phyloP scores from a whole-genome alignment of 805 yeast species.

The Ogataea glucozyma region DNA sequence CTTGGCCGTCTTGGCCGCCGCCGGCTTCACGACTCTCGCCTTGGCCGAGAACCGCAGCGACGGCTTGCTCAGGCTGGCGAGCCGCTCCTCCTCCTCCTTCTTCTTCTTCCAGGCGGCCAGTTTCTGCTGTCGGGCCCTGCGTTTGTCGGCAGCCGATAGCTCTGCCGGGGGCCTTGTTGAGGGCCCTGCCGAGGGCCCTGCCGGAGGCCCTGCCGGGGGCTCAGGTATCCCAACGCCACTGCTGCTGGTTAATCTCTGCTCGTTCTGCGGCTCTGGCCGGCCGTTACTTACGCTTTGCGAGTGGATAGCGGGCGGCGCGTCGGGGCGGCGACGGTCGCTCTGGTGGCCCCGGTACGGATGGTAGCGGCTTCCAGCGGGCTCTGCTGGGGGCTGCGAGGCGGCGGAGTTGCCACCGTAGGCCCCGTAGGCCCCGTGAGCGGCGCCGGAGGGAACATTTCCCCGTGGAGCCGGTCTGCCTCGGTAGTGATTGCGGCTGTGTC shows the following conservation, averaged over 20 bases:
- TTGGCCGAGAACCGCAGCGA: no score
- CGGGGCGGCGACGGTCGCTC: no score
- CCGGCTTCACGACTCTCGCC: slow-evolving; percentile 3
- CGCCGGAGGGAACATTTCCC: no score
- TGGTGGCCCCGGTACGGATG: no score
- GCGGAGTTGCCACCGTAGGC: no score
- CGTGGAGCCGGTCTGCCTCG: no score
- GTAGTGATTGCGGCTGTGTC: no score
- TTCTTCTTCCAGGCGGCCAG: slow-evolving; percentile 62
- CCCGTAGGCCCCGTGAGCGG: no score
- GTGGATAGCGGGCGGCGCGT: background rate
- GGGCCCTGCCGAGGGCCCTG: slow-evolving; percentile 9
- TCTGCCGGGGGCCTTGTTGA: background rate
- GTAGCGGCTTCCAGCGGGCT: no score
- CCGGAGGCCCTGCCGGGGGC: background rate
- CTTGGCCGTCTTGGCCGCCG: background rate
- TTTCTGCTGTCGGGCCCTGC: slow-evolving; percentile 49
- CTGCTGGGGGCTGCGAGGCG: no score
- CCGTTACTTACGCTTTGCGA: slow-evolving; percentile 2
- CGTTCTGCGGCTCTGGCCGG: background rate
- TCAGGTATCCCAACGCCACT: slow-evolving; percentile 2
- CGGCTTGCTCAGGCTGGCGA: no score
- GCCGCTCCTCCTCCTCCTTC: slow-evolving; percentile 39
- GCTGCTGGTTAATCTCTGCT: slow-evolving; percentile 13
- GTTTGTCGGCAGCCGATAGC: slow-evolving; percentile 34